Percentiles rank a stretch among this genome's conserved stretches.
Conservation (phyloP, 1,284 basidiomycete species). For the Mycosarcoma maydis region DNA sequence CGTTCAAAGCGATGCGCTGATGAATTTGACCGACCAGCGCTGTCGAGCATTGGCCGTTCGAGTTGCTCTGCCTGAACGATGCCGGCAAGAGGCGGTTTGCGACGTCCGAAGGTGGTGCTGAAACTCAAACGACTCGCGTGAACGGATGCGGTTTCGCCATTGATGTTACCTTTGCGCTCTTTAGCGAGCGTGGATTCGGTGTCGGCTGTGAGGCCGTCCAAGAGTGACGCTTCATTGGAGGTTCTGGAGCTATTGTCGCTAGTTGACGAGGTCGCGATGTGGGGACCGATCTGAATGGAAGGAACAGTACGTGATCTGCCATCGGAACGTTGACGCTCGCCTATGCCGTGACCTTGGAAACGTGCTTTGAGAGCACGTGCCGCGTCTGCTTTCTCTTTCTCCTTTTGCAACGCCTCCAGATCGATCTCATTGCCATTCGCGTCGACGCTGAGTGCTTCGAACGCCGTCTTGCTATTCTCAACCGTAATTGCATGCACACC, state of each 20-base stretch:
- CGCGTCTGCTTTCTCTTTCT: slow-evolving; percentile 60
- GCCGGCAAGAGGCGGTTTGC: slow-evolving; percentile 15
- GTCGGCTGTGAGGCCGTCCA: slow-evolving; percentile 26
- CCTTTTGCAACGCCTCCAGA: slow-evolving; percentile 36
- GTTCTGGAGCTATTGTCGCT: not conserved
- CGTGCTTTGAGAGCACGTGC: slow-evolving; percentile 48
- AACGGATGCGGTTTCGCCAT: slow-evolving; percentile 15
- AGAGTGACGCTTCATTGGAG: slow-evolving; percentile 2
- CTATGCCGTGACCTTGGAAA: slow-evolving; percentile 46
- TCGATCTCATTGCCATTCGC: slow-evolving; percentile 40
- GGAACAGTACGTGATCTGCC: slow-evolving; percentile 13
- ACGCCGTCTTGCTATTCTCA: not conserved
- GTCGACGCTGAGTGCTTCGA: slow-evolving; percentile 21
- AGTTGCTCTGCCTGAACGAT: not conserved
- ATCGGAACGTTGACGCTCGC: slow-evolving; percentile 24
- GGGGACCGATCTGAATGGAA: slow-evolving; percentile 36
- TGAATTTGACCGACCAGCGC: not conserved
- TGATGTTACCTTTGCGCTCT: slow-evolving; percentile 2
- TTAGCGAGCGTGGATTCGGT: slow-evolving; percentile 36
- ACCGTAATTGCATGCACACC: not conserved
- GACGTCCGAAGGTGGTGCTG: slow-evolving; percentile 45
- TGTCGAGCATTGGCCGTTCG: not conserved
- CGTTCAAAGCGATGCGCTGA: slow-evolving; percentile 10
- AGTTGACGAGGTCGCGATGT: not conserved
- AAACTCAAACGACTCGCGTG: slow-evolving; percentile 27